Base-by-base conservation (phyloP, 176 grass and related monocot genomes). In the Oropetium thomaeum region DNA sequence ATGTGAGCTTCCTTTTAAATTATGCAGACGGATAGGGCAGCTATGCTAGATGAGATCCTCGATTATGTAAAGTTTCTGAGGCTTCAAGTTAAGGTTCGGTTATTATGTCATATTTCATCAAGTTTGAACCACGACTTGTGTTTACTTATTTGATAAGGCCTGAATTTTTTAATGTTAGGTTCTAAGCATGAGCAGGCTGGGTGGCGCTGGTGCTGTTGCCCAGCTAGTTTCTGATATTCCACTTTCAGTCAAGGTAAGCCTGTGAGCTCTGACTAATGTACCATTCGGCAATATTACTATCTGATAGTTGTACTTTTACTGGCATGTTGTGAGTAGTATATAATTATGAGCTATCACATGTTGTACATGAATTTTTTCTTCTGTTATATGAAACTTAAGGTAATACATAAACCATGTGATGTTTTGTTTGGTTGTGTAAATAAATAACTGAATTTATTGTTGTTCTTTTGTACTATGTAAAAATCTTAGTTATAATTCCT, bases 61-160 rank as follows among this genome's bases (percentile, higher is more conserved):
- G 91, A 94, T 70, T 98, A 98, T 82, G 95, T 98, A 34, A 94
- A 92, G 79, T 98, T 98, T 77, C 83, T 98, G 82, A 98, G 92
- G 79, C 91, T 98, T 77, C 95, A 98, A 94, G 95, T 98, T 37
- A 99, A 99, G 96, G 96, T 99, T 77, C 52, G 51, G 54, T 55
- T 70, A 25, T 16, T 73, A 67, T 77, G 29, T 65, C 71, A 22
- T 66, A 57, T 75, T 49, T 60, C 17, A 31, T 44, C 22, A 74
- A 40, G 45, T 53, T 43, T 11, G 34, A 34, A 68, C 32, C 4
- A 53, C 42, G 4, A 10, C 20, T 62, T 74, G 34, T 79, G n/a
- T 30, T 84, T 62, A 67, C 35, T 45, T 65, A 62, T 79, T 74
- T 79, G 67, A 77, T 59, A 58, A 63, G 65, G 34, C 35, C 55